Evolutionary conservation across 2,329 filamentous ascomycete species (phyloP), one percentile per base, ranked within the genome.

Genomic region (Fusarium mexicanum): DNA sequence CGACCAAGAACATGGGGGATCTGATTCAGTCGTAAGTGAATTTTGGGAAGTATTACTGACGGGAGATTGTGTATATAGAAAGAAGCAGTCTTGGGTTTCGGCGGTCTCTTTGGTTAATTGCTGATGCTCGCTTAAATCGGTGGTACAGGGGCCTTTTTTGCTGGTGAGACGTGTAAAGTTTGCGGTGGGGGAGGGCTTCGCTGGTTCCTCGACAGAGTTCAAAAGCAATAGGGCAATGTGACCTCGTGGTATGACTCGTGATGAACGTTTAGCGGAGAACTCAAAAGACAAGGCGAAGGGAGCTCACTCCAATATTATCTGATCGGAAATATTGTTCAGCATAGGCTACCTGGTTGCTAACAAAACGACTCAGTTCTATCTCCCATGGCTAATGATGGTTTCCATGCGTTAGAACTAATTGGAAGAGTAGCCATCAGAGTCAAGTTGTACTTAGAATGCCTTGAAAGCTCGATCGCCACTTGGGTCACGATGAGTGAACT

Each of bases 341-440:
- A 16, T 14, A 35, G 33, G 33, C 33, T 14, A 6, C 33, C 6
- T 8, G 33, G 13, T 35, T 16, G 13, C 33, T 17, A 22, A 5
- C 11, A 14, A 1, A 22, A 8, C 20, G 2, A n/a, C 20, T 6
- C 1, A n/a, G 1, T 48, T n/a, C 20, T 3, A 12, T 16, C 10
- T 16, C 8, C 5, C 22, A 13, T n/a, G 11, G 5, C 22, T 9
- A 11, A 24, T 14, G 18, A 33, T 14, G 6, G 17, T 24, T 51
- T 8, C 6, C 8, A 7, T 13, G 24, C 24, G 8, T 22, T 9
- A 22, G 3, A 47, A 9, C 4, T 20, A 46, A 10, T 29, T 5
- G 6, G 6, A 29, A 47, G 6, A 16, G 18, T 20, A 35, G 14
- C 3, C 9, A 35, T 17, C 8, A 35, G 14, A 35, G 3, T 35